A percentile compares a stretch with the other conserved stretches of the same genome.
Conservation (phyloP, 495 filamentous ascomycete genomes). For the Tuber umbilicatum region DNA sequence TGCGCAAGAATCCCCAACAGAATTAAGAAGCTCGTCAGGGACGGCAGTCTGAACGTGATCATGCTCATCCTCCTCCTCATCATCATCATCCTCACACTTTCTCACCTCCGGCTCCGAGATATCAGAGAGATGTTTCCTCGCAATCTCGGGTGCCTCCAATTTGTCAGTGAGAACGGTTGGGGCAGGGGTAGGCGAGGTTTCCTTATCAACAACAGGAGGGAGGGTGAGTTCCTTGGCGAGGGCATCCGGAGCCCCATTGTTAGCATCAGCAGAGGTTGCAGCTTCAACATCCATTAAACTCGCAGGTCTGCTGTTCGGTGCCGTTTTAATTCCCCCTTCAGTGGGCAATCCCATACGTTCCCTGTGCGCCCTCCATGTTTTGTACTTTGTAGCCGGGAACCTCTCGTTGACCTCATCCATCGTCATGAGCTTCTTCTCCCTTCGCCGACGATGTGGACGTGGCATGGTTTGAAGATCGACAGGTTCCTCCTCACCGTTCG, state of each 20-base stretch:
- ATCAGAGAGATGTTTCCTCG: constrained; percentile 35
- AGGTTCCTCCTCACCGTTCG: constrained; percentile 76
- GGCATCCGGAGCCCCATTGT: constrained; percentile 15
- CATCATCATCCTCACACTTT: constrained; percentile 48
- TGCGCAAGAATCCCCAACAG: constrained; percentile 90
- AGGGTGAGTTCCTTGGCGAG: constrained; percentile 1
- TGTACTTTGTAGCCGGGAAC: constrained; percentile 93
- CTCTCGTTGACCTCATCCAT: constrained; percentile 98
- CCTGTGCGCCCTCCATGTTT: constrained; percentile 79
- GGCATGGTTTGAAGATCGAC: constrained; percentile 79
- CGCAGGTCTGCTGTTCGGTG: constrained; percentile 58
- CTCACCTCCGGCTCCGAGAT: constrained; percentile 32
- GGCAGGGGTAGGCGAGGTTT: constrained; percentile 11
- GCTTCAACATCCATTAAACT: constrained; percentile 59
- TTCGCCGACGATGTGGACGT: constrained; percentile 67
- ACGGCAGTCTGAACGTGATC: constrained; percentile 78
- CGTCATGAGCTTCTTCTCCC: constrained; percentile 96
- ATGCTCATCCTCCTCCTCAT: constrained; percentile 70
- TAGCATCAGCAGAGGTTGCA: constrained; percentile 41
- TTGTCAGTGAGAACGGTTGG: constrained; percentile 16
- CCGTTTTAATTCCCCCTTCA: constrained; percentile 71
- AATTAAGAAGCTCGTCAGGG: constrained; percentile 71
- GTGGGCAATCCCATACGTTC: constrained; percentile 77
- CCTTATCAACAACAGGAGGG: constrained; percentile 20
- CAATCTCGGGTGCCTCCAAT: constrained; percentile 32